phyloP scores from a whole-genome alignment of 768 basidiomycete species.

The Gautieria morchelliformis region DNA sequence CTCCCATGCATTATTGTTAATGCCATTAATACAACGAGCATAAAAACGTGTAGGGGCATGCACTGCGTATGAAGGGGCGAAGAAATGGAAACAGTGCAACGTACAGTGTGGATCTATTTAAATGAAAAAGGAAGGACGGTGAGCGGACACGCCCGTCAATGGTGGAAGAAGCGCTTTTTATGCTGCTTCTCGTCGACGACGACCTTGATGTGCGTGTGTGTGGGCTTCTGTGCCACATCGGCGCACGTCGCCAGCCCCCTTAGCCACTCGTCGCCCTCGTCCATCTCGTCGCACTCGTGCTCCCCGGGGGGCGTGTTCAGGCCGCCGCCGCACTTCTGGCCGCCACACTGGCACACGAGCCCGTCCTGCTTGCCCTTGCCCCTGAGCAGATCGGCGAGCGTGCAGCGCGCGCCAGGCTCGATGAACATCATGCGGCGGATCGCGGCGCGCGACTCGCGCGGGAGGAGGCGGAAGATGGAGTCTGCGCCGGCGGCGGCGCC shows the following conservation, averaged over 20 bases:
- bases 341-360: slow-evolving; percentile 71
- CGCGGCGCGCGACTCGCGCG: slow-evolving; percentile 83
- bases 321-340: slow-evolving; percentile 29
- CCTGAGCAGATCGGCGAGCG: slow-evolving; percentile 82
- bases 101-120: background rate
- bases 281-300: slow-evolving; percentile 54
- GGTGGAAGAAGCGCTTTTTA: slow-evolving; percentile 69
- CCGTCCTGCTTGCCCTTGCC: slow-evolving; percentile 68
- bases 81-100: background rate
- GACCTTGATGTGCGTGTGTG: slow-evolving; percentile 69
- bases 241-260: slow-evolving; percentile 65
- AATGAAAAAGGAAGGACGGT: slow-evolving; percentile 9
- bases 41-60: slow-evolving; percentile 1
- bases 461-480: slow-evolving; percentile 92
- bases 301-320: slow-evolving; percentile 37
- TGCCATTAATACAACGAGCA: slow-evolving; percentile 8
- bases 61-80: background rate
- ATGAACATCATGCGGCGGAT: slow-evolving; percentile 91
- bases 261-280: slow-evolving; percentile 86
- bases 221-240: slow-evolving; percentile 29
- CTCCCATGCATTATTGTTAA: background rate
- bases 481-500: slow-evolving; percentile 61
- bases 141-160: slow-evolving; percentile 4
- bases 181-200: slow-evolving; percentile 59
- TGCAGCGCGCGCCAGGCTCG: slow-evolving; percentile 82